Percentiles rank a stretch among this genome's conserved stretches.
phyloP scores from a whole-genome alignment of 2,329 filamentous ascomycete species.

The Lecanosticta acicola region DNA sequence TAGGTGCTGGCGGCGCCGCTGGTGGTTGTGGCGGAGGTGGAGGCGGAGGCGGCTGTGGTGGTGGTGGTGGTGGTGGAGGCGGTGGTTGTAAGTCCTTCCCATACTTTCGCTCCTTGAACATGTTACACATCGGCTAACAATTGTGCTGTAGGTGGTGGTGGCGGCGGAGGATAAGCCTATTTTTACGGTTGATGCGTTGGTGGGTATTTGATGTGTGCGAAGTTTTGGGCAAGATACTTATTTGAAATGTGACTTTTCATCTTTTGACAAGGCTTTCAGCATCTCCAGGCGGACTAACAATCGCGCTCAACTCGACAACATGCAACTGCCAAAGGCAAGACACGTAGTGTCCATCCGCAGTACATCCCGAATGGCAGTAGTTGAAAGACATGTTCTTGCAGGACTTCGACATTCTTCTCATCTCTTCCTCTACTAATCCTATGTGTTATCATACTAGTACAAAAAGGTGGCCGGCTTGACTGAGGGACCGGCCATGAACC shows the following conservation, averaged over 20 bases:
- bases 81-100: slow-evolving; percentile 4
- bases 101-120: background rate
- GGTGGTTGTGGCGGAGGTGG: slow-evolving; percentile 11
- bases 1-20: slow-evolving; percentile 6
- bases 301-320: too few species aligned
- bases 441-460: background rate
- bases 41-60: slow-evolving; percentile 8
- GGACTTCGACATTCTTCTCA: background rate
- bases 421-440: background rate
- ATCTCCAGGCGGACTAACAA: too few species aligned
- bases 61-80: slow-evolving; percentile 10
- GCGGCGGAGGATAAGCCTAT: background rate
- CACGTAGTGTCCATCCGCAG: too few species aligned
- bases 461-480: background rate
- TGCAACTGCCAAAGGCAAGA: too few species aligned
- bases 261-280: too few species aligned
- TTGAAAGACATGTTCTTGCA: too few species aligned
- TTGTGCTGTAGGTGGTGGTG: background rate
- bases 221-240: too few species aligned
- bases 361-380: too few species aligned
- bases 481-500: background rate
- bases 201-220: too few species aligned
- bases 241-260: too few species aligned
- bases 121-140: background rate
- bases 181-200: background rate